A percentile compares a stretch with the other conserved stretches of the same genome.
Evolutionary conservation across 352 stramenopile genomes (phyloP).

Genomic region (Globisporangium splendens): DNA sequence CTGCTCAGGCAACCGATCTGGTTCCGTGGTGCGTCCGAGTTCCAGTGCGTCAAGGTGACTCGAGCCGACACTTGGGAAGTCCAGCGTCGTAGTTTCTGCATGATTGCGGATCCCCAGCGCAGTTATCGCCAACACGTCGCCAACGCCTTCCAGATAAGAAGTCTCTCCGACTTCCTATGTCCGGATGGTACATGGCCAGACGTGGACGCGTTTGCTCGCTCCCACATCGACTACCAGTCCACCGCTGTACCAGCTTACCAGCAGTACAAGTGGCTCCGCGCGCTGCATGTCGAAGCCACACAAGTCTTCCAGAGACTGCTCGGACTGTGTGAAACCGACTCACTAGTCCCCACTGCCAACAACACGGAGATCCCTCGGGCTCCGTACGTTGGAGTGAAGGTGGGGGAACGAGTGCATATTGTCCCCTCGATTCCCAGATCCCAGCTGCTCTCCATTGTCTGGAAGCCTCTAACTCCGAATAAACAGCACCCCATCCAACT

Average conservation of each 20-base stretch:
- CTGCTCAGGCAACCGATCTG: slow-evolving; percentile 2
- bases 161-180: too few relatives aligned
- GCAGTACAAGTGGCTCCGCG: slow-evolving; percentile 1
- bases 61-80: background rate
- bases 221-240: background rate
- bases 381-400: too few relatives aligned
- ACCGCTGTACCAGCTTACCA: background rate
- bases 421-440: too few relatives aligned
- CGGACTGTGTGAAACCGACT: too few relatives aligned
- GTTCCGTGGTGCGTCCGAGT: background rate
- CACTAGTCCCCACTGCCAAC: too few relatives aligned
- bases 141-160: background rate
- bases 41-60: background rate
- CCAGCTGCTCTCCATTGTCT: too few relatives aligned
- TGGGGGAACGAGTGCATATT: too few relatives aligned
- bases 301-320: background rate
- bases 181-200: too few relatives aligned
- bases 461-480: too few relatives aligned
- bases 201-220: background rate
- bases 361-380: too few relatives aligned
- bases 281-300: background rate
- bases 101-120: background rate
- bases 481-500: too few relatives aligned
- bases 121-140: slow-evolving; percentile 1
- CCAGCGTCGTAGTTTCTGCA: background rate